Percentiles rank a stretch among this genome's conserved stretches.
Conservation (phyloP, 2,329 filamentous ascomycete species). For the Pseudonectria foliicola region DNA sequence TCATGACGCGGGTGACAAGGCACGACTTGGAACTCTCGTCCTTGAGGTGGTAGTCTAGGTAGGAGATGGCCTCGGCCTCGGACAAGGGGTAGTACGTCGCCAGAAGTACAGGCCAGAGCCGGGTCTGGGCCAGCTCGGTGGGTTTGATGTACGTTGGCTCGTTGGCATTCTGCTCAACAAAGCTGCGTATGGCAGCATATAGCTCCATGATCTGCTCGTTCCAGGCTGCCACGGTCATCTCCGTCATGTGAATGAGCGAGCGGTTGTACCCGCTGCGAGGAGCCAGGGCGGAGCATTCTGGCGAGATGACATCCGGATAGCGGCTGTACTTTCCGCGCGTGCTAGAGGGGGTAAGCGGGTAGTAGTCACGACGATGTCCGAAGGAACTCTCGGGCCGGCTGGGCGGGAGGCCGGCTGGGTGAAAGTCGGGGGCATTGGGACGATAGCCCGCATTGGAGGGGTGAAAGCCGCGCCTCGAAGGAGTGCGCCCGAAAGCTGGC, state of each 20-base stretch:
- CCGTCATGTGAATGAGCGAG: conserved; percentile 29
- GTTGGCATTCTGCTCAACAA: conserved; percentile 29
- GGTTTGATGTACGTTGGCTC: conserved; percentile 23
- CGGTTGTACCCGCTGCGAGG: conserved; percentile 12
- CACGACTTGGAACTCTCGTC: conserved; percentile 34
- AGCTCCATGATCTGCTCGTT: conserved; percentile 31
- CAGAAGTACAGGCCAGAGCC: conserved; percentile 30
- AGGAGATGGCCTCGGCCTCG: conserved; percentile 31
- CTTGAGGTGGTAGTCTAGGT: conserved; percentile 34
- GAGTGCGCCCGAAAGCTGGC: conserved; percentile 12
- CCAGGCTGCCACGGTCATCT: conserved; percentile 27
- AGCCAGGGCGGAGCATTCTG: conserved; percentile 15
- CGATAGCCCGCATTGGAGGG: conserved; percentile 23
- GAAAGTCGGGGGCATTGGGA: conserved; percentile 27
- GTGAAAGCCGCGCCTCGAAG: conserved; percentile 25
- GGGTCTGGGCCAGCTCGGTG: conserved; percentile 22
- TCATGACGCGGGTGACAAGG: conserved; percentile 35
- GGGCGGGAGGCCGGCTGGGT: conserved; percentile 18
- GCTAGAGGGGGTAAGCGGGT: conserved; percentile 25
- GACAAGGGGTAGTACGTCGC: conserved; percentile 32
- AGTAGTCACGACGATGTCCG: conserved; percentile 17
- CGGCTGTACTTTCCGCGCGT: conserved; percentile 24
- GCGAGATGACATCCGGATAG: conserved; percentile 19
- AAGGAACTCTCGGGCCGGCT: conserved; percentile 16
- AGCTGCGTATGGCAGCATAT: conserved; percentile 28